Conservation (phyloP, 2,329 filamentous ascomycete species). For the Xylariaceae sp. region DNA sequence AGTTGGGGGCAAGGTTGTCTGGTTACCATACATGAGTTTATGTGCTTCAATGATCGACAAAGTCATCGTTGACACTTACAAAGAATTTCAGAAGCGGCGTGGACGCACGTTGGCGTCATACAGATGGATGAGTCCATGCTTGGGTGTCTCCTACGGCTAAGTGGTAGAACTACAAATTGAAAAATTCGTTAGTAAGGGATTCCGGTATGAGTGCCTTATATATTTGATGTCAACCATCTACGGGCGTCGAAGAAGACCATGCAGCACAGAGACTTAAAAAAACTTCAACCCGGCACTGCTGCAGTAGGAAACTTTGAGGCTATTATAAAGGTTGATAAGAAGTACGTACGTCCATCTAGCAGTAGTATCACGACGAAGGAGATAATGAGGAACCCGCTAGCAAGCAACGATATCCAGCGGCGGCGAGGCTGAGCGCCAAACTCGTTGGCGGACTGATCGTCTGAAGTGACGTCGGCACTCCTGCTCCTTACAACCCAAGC, state of each 20-base stretch:
- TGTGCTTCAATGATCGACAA: background rate
- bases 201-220: too few species aligned
- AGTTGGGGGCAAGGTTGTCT: slow-evolving; percentile 56
- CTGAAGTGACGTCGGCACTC: background rate
- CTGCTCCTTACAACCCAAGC: slow-evolving; percentile 7
- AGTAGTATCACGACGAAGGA: slow-evolving; percentile 30
- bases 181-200: background rate
- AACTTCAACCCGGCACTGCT: too few species aligned
- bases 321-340: too few species aligned
- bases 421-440: slow-evolving; percentile 26
- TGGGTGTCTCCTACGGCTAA: slow-evolving; percentile 17
- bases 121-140: slow-evolving; percentile 38
- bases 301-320: too few species aligned
- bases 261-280: too few species aligned
- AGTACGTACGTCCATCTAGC: slow-evolving; percentile 29
- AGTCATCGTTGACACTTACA: slow-evolving; percentile 27
- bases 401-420: slow-evolving; percentile 31
- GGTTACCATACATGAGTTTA: slow-evolving; percentile 4
- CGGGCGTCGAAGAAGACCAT: too few species aligned
- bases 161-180: slow-evolving; percentile 21
- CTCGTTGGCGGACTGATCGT: slow-evolving; percentile 9
- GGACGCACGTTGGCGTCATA: slow-evolving; percentile 55
- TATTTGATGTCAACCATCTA: too few species aligned
- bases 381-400: slow-evolving; percentile 27
- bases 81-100: slow-evolving; percentile 57